Evolutionary conservation across 1,139 yeast species (phyloP).

Genomic region (Pichia kudriavzevii): DNA sequence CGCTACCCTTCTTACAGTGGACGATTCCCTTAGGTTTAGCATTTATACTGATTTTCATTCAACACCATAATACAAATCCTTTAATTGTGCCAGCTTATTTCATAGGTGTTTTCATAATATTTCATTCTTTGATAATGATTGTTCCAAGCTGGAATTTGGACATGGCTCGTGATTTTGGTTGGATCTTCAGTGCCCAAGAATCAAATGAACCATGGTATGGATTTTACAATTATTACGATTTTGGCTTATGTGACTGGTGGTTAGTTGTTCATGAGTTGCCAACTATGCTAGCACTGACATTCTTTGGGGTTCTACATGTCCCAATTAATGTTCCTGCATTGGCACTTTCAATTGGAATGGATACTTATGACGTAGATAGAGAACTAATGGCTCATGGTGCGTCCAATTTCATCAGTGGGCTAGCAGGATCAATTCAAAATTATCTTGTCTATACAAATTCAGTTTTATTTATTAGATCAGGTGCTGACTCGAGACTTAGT

Average conservation of each 20-base stretch:
- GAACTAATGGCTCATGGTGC: slow-evolving; percentile 93
- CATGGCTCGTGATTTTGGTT: slow-evolving; percentile 62
- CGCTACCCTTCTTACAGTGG: slow-evolving; percentile 56
- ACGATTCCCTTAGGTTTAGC: slow-evolving; percentile 62
- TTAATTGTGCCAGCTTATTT: slow-evolving; percentile 76
- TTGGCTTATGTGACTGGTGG: slow-evolving; percentile 64
- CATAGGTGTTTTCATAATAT: slow-evolving; percentile 57
- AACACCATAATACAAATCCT: slow-evolving; percentile 61
- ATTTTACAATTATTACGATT: slow-evolving; percentile 68
- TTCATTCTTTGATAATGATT: slow-evolving; percentile 59
- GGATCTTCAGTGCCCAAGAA: slow-evolving; percentile 68
- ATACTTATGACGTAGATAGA: slow-evolving; percentile 80
- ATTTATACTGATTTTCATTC: slow-evolving; percentile 49
- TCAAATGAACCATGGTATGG: slow-evolving; percentile 80
- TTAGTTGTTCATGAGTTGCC: slow-evolving; percentile 68
- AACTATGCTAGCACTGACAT: slow-evolving; percentile 90
- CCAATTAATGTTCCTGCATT: slow-evolving; percentile 97
- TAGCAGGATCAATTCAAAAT: slow-evolving; percentile 82
- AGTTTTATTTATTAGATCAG: slow-evolving; percentile 83
- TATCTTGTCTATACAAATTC: slow-evolving; percentile 92
- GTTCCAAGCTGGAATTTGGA: slow-evolving; percentile 61
- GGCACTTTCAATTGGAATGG: slow-evolving; percentile 84
- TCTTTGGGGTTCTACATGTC: slow-evolving; percentile 90
- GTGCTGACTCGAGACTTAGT: slow-evolving; percentile 84
- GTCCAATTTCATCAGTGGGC: slow-evolving; percentile 82